Conservation (phyloP, 2,329 filamentous ascomycete genomes). For the Aspergillus chevalieri region DNA sequence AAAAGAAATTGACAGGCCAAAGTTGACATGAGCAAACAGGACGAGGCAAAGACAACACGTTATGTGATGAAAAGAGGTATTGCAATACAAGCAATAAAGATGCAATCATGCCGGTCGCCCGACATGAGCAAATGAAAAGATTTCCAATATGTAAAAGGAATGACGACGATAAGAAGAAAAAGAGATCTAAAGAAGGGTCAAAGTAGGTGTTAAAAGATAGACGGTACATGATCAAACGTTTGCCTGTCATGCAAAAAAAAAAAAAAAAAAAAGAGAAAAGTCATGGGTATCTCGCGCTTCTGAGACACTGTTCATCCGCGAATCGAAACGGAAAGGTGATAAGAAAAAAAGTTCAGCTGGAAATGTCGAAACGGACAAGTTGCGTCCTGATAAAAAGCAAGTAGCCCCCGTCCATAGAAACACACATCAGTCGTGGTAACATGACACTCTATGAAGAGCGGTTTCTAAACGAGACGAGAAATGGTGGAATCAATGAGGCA, state of each 20-base stretch:
- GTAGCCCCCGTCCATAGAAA: slow-evolving; percentile 16
- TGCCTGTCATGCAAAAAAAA: slow-evolving; percentile 8
- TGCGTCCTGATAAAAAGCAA: slow-evolving; percentile 8
- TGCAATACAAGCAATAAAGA: background rate
- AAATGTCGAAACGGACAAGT: slow-evolving; percentile 8
- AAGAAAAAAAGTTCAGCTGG: background rate
- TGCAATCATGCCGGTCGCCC: too few species aligned
- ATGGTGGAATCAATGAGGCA: slow-evolving; percentile 8
- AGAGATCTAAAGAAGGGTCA: slow-evolving; percentile 8
- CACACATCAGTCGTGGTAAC: slow-evolving; percentile 29
- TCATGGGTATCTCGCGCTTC: slow-evolving; percentile 1
- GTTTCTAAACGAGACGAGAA: slow-evolving; percentile 8
- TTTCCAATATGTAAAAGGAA: background rate
- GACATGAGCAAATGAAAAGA: background rate
- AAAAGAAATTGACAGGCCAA: slow-evolving; percentile 6
- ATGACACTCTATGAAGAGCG: slow-evolving; percentile 19
- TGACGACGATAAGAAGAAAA: background rate
- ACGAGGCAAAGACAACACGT: slow-evolving; percentile 1
- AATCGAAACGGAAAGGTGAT: slow-evolving; percentile 2
- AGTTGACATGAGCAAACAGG: slow-evolving; percentile 1
- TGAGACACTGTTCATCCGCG: slow-evolving; percentile 3
- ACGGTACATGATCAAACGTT: slow-evolving; percentile 11
- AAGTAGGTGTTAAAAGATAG: slow-evolving; percentile 7
- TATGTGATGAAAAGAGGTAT: slow-evolving; percentile 4
- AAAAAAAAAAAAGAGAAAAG: slow-evolving; percentile 5